Evolutionary conservation across 2,329 filamentous ascomycete species (phyloP).

Genomic region (Phoma sp.): DNA sequence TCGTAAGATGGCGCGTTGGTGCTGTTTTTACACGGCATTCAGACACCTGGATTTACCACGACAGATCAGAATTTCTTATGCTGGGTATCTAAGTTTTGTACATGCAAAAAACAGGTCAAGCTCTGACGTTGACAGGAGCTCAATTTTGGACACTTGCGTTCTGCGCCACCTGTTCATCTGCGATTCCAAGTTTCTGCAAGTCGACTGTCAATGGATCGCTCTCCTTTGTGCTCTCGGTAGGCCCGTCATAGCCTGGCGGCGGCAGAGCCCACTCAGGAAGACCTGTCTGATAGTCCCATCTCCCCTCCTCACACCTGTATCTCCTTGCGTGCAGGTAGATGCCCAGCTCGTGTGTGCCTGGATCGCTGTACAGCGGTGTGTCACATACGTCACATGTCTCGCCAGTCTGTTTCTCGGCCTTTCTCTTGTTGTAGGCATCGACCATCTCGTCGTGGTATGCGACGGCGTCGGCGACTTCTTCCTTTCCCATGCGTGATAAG

Average conservation of each 20-base stretch:
- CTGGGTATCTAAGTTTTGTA: conserved; percentile 7
- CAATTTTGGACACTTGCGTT: background rate
- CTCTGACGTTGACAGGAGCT: background rate
- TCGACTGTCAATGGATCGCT: conserved; percentile 55
- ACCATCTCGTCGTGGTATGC: conserved; percentile 96
- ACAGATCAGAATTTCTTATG: background rate
- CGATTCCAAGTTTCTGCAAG: conserved; percentile 49
- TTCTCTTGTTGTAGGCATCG: conserved; percentile 84
- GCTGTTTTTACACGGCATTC: background rate
- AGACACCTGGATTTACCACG: background rate
- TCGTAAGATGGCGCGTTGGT: background rate
- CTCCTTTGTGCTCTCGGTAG: conserved; percentile 66
- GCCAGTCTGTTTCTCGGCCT: conserved; percentile 93
- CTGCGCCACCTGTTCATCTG: conserved; percentile 27
- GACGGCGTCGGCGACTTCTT: conserved; percentile 87
- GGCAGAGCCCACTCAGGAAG: conserved; percentile 88
- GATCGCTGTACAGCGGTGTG: conserved; percentile 91
- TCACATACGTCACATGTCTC: conserved; percentile 79
- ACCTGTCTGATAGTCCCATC: conserved; percentile 86
- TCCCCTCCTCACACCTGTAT: conserved; percentile 82
- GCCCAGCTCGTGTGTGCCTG: conserved; percentile 85
- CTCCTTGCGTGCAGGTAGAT: conserved; percentile 92
- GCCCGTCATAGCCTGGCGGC: conserved; percentile 73
- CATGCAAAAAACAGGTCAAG: background rate
- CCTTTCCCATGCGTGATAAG: conserved; percentile 89